Evolutionary conservation across 495 filamentous ascomycete species (phyloP).

Genomic region (Haplographium delicatum): DNA sequence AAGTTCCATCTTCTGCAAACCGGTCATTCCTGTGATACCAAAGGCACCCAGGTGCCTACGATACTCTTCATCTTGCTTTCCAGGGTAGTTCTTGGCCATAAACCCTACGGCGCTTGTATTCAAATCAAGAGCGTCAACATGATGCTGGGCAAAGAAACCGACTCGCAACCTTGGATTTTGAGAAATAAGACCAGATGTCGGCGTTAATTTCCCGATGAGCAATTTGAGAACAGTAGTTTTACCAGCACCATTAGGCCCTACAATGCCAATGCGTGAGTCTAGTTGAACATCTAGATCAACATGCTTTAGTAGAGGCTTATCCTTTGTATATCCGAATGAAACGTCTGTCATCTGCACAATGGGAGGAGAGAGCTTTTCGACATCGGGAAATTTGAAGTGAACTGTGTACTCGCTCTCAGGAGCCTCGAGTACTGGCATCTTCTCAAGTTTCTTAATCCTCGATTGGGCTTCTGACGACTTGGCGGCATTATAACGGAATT

Average conservation of each 20-base stretch:
- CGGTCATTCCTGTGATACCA: slow-evolving; percentile 96
- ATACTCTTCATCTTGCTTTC: slow-evolving; percentile 94
- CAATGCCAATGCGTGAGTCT: slow-evolving; percentile 96
- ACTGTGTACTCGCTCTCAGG: slow-evolving; percentile 95
- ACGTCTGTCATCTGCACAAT: slow-evolving; percentile 97
- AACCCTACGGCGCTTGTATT: slow-evolving; percentile 84
- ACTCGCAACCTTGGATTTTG: slow-evolving; percentile 81
- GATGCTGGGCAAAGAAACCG: slow-evolving; percentile 97
- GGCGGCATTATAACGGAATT: slow-evolving; percentile 98
- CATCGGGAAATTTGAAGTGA: slow-evolving; percentile 96
- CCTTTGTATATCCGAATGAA: slow-evolving; percentile 80
- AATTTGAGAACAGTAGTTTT: slow-evolving; percentile 97
- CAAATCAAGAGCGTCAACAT: slow-evolving; percentile 94
- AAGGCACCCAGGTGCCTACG: slow-evolving; percentile 93
- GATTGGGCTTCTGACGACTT: slow-evolving; percentile 98
- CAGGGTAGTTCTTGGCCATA: slow-evolving; percentile 89
- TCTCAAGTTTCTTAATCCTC: slow-evolving; percentile 97
- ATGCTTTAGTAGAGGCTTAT: slow-evolving; percentile 74
- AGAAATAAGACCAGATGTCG: slow-evolving; percentile 77
- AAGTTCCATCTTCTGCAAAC: slow-evolving; percentile 91
- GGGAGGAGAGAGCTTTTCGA: slow-evolving; percentile 93
- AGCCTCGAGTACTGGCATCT: slow-evolving; percentile 85
- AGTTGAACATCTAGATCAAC: slow-evolving; percentile 96
- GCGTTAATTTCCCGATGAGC: slow-evolving; percentile 77
- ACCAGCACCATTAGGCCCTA: slow-evolving; percentile 96